Conservation (phyloP, 1,284 basidiomycete species). For the Tilletia indica region DNA sequence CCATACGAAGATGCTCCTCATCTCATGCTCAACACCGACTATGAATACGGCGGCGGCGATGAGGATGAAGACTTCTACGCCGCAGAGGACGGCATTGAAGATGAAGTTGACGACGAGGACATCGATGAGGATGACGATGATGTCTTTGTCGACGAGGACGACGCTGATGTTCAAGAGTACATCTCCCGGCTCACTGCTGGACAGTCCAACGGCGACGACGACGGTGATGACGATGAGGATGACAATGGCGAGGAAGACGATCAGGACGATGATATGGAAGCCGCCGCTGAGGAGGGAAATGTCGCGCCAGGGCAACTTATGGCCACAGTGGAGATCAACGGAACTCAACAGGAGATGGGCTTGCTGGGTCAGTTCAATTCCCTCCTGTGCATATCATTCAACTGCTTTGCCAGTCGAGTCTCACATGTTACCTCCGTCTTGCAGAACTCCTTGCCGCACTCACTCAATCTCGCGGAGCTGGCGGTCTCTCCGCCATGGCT, state of each 20-base stretch:
- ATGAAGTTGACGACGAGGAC: conserved; percentile 27
- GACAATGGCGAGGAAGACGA: conserved; percentile 15
- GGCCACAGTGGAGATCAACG: background rate
- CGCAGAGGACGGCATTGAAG: conserved; percentile 24
- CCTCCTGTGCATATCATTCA: background rate
- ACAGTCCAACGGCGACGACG: conserved; percentile 14
- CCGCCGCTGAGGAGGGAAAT: background rate
- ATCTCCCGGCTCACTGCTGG: conserved; percentile 31
- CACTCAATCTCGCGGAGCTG: background rate
- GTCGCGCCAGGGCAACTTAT: no score
- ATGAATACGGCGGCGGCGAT: conserved; percentile 16
- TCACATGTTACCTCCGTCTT: background rate
- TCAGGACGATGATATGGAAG: background rate
- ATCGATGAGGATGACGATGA: conserved; percentile 28
- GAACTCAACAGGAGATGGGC: conserved; percentile 2
- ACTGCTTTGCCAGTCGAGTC: background rate
- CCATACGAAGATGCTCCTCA: background rate
- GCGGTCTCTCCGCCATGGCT: conserved; percentile 1
- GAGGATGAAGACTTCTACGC: conserved; percentile 27
- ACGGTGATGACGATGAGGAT: conserved; percentile 34
- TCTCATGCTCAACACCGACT: background rate
- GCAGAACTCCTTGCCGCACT: conserved; percentile 8
- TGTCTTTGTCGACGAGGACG: conserved; percentile 29
- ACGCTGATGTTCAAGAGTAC: conserved; percentile 25
- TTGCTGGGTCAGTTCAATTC: background rate